These are phyloP conservation scores for Drechslerella coelobrocha DNA, from an alignment of 2,329 filamentous ascomycete genomes.

Conservation along the genomic window DNA sequence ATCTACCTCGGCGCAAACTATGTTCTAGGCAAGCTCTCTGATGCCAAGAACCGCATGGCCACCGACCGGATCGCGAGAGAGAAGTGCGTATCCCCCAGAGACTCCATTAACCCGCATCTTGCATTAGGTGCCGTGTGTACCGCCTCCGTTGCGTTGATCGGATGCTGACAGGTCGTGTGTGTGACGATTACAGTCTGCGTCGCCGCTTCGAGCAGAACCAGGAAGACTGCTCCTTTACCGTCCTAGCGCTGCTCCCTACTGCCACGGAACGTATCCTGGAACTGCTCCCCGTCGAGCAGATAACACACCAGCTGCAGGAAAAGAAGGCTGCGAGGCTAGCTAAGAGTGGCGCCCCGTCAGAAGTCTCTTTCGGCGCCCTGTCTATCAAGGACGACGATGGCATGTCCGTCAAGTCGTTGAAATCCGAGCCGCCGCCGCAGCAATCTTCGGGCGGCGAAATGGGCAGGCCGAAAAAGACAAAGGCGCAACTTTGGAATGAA, in stretches of 20 bases:
- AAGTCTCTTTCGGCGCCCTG: constrained; percentile 67
- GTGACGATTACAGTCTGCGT: constrained; percentile 70
- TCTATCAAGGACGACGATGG: constrained; percentile 62
- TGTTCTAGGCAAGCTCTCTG: constrained; percentile 86
- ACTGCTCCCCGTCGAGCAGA: constrained; percentile 86
- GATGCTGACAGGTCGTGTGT: constrained; percentile 1
- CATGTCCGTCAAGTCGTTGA: constrained; percentile 55
- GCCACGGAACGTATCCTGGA: constrained; percentile 87
- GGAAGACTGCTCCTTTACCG: constrained; percentile 97
- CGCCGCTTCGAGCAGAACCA: constrained; percentile 98
- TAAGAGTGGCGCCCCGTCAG: constrained; percentile 66
- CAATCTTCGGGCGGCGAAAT: constrained; percentile 53
- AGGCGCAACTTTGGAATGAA: constrained; percentile 95
- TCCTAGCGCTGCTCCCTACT: constrained; percentile 91
- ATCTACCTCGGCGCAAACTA: constrained; percentile 94
- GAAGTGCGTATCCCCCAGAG: constrained; percentile 70
- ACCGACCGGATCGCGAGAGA: constrained; percentile 95
- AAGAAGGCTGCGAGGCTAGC: constrained; percentile 79
- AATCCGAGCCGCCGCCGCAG: constrained; percentile 44
- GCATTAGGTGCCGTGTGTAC: too few species aligned
- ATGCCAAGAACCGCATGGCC: constrained; percentile 94
- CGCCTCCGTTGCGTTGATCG: not conserved
- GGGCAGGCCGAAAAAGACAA: constrained; percentile 74
- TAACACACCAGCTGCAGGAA: constrained; percentile 91
- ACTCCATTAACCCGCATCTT: too few species aligned